Percentiles rank a stretch among this genome's conserved stretches.
Evolutionary conservation across 352 stramenopile genomes (phyloP).

Genomic region (Phytophthora niederhauseri): DNA sequence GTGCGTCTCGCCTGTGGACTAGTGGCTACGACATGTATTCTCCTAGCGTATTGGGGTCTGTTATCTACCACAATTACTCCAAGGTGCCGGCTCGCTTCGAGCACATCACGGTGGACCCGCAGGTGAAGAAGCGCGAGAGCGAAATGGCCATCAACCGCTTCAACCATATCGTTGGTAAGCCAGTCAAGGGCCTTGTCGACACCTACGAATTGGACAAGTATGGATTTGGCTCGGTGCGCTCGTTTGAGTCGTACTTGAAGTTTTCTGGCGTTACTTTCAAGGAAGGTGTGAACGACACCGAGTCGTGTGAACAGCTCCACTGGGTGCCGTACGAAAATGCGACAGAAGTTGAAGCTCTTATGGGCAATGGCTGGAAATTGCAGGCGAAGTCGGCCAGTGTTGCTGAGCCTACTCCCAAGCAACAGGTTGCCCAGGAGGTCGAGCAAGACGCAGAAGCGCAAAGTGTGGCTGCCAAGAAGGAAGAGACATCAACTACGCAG

Average conservation of each 20-base stretch:
- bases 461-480: conserved; percentile 1
- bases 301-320: conserved; percentile 69
- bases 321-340: conserved; percentile 73
- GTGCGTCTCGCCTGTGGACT: conserved; percentile 66
- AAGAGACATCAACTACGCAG: conserved; percentile 10
- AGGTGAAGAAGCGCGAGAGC: conserved; percentile 49
- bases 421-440: conserved; percentile 25
- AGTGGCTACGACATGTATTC: conserved; percentile 78
- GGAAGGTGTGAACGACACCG: conserved; percentile 52
- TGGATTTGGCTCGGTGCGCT: conserved; percentile 54
- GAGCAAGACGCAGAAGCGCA: conserved; percentile 19
- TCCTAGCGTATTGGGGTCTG: conserved; percentile 55
- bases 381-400: not conserved
- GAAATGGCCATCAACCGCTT: conserved; percentile 68
- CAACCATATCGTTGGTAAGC: conserved; percentile 56
- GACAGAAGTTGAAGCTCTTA: conserved; percentile 52
- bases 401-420: conserved; percentile 20
- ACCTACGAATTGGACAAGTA: conserved; percentile 69
- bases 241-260: conserved; percentile 63
- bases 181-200: conserved; percentile 64
- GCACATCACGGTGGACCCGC: conserved; percentile 52
- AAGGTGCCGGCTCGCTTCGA: conserved; percentile 69
- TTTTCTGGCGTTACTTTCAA: conserved; percentile 66
- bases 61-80: conserved; percentile 84
- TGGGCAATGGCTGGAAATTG: conserved; percentile 60